Evolutionary conservation across 108 stramenopile genomes (phyloP).

Genomic region (Tribonema minus): DNA sequence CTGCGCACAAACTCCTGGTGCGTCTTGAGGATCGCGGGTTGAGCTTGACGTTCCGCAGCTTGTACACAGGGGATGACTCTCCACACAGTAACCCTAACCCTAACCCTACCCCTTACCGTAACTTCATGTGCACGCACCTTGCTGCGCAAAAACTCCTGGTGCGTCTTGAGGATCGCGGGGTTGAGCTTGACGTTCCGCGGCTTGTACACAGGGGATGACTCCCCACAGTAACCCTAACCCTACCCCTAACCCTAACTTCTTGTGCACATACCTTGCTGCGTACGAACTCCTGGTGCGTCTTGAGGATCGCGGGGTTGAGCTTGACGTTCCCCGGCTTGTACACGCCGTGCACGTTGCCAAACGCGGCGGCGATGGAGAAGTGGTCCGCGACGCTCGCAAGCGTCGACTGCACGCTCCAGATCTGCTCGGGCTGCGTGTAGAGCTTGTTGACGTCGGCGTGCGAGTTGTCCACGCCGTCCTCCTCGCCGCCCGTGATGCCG

Average conservation of each 20-base stretch:
- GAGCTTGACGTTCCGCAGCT: conserved; percentile 88
- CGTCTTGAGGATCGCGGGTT: conserved; percentile 68
- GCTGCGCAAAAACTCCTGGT: too few relatives aligned
- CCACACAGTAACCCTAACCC: background rate
- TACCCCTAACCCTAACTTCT: background rate
- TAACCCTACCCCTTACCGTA: background rate
- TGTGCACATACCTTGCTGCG: background rate
- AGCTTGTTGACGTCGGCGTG: conserved; percentile 81
- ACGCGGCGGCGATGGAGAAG: conserved; percentile 93
- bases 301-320: conserved; percentile 75
- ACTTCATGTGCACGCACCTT: too few relatives aligned
- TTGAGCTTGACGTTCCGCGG: conserved; percentile 86
- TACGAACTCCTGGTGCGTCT: conserved; percentile 77
- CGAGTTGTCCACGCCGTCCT: conserved; percentile 91
- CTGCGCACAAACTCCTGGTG: too few relatives aligned
- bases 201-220: too few relatives aligned
- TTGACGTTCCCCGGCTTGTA: conserved; percentile 95
- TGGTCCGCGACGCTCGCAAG: conserved; percentile 54
- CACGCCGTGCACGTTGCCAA: conserved; percentile 93
- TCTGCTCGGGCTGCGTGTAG: conserved; percentile 87
- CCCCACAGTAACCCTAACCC: too few relatives aligned
- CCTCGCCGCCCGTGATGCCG: conserved; percentile 93
- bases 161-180: conserved; percentile 73
- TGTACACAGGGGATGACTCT: too few relatives aligned
- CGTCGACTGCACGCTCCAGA: conserved; percentile 34